Evolutionary conservation across 257 asterid species (phyloP).

Genomic region (Nicotiana sylvestris): DNA sequence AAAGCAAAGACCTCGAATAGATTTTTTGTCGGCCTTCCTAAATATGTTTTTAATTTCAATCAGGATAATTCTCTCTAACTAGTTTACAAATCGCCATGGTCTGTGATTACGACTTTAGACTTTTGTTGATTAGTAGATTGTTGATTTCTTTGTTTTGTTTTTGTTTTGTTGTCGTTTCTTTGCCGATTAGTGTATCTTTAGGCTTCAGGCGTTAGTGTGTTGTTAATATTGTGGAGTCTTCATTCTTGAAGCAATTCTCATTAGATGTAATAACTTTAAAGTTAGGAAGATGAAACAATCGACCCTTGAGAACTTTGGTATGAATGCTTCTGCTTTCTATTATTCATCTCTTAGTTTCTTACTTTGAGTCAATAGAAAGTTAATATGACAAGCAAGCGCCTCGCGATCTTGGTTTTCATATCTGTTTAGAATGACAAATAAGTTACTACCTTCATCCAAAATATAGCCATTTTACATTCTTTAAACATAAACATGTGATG

Average conservation of each 20-base stretch:
- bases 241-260: not conserved
- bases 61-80: too few species aligned
- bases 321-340: not conserved
- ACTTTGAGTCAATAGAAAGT: not conserved
- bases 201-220: too few species aligned
- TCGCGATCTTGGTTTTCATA: not conserved
- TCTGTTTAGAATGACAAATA: too few species aligned
- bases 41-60: too few species aligned
- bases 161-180: too few species aligned
- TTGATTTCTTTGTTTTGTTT: too few species aligned
- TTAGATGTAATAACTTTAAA: not conserved
- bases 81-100: too few species aligned
- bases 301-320: not conserved
- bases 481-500: not conserved
- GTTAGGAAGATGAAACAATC: not conserved
- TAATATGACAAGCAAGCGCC: not conserved
- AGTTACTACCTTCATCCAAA: not conserved
- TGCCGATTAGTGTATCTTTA: too few species aligned
- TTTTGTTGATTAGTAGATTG: too few species aligned
- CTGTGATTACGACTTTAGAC: too few species aligned
- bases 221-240: not conserved
- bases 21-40: too few species aligned
- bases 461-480: not conserved
- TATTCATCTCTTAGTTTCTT: not conserved
- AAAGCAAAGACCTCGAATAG: not conserved